These are phyloP conservation scores for Trichoderma sp. DNA, from an alignment of 2,329 filamentous ascomycete genomes.

Conservation along the genomic window DNA sequence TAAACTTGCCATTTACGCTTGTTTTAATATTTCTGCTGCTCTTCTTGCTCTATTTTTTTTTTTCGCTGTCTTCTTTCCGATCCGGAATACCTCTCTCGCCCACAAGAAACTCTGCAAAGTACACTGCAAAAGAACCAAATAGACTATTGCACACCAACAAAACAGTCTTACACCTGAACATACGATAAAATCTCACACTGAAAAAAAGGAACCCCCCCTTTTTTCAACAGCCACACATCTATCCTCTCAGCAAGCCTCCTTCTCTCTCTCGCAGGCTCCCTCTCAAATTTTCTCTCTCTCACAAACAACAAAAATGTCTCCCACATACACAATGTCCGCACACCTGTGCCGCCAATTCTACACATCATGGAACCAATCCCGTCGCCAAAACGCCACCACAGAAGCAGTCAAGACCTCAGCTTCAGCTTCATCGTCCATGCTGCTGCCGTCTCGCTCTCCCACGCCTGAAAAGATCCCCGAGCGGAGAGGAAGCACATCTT, in stretches of 20 bases:
- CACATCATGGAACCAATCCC: constrained; percentile 58
- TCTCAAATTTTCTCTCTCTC: neutral
- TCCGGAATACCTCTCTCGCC: neutral
- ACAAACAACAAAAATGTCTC: constrained; percentile 48
- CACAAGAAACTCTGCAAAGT: neutral
- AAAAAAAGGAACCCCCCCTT: neutral
- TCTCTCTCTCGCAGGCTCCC: neutral
- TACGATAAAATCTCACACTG: neutral
- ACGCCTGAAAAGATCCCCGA: constrained; percentile 47
- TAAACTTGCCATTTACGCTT: too few species aligned
- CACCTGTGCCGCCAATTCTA: constrained; percentile 63
- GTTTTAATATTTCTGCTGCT: neutral
- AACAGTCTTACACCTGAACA: neutral
- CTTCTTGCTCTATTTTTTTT: neutral
- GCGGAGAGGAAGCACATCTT: constrained; percentile 36
- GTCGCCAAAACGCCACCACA: constrained; percentile 39
- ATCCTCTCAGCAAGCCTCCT: neutral
- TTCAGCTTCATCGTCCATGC: constrained; percentile 1
- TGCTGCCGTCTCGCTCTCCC: constrained; percentile 30
- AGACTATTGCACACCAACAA: neutral
- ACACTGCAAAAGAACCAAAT: neutral
- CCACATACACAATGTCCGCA: constrained; percentile 62
- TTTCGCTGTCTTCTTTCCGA: neutral
- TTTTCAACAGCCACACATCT: neutral
- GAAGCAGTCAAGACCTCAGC: constrained; percentile 19